A percentile compares a stretch with the other conserved stretches of the same genome.
Conservation (phyloP, 352 stramenopile species). For the Phytophthora sojae region DNA sequence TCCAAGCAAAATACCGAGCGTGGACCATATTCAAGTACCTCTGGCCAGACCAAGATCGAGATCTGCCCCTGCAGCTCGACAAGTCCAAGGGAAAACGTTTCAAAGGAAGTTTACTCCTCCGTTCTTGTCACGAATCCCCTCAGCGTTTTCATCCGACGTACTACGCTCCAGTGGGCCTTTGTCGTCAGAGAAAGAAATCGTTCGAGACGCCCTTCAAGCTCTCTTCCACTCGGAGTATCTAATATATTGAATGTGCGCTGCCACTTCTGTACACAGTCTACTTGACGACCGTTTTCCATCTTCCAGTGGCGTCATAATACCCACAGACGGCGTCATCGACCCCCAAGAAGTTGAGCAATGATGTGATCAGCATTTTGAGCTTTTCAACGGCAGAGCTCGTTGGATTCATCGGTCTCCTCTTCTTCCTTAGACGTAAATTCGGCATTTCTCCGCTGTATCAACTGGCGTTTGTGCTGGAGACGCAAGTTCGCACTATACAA, state of each 20-base stretch:
- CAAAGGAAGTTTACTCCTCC: neutral
- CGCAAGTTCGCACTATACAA: conserved; percentile 20
- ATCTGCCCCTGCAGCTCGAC: neutral
- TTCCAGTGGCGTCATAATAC: conserved; percentile 40
- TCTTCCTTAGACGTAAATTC: conserved; percentile 26
- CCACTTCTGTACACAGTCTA: conserved; percentile 38
- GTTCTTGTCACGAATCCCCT: conserved; percentile 7
- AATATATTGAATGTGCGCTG: conserved; percentile 44
- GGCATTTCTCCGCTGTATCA: conserved; percentile 35
- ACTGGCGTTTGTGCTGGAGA: conserved; percentile 30
- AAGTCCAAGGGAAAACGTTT: neutral
- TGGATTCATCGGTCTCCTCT: conserved; percentile 22
- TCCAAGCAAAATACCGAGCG: neutral
- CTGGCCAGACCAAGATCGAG: neutral
- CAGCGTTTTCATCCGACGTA: neutral
- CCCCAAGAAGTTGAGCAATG: conserved; percentile 9
- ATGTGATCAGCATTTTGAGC: conserved; percentile 22
- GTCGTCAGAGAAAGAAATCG: neutral
- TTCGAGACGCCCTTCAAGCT: conserved; percentile 22
- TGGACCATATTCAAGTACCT: too few species aligned
- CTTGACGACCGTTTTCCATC: conserved; percentile 23
- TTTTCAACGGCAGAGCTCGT: conserved; percentile 27
- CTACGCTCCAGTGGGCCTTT: neutral
- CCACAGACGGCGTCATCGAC: conserved; percentile 22
- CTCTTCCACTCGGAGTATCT: conserved; percentile 44